Evolutionary conservation across 1,139 yeast species (phyloP).

Genomic region (Petasospora fabianii): DNA sequence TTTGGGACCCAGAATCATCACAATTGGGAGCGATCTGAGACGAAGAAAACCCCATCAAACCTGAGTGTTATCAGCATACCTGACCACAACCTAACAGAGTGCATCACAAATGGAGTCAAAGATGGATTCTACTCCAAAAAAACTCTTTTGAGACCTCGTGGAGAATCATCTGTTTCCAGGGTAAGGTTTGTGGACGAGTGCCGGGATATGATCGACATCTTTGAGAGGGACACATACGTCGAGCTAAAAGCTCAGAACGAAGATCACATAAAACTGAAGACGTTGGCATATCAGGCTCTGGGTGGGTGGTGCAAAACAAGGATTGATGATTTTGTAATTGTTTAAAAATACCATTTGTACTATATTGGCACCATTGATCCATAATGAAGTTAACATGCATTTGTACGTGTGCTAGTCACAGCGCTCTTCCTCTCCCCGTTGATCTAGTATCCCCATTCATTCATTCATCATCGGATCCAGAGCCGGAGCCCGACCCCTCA

Average conservation of each 20-base stretch:
- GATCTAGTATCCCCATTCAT: background rate
- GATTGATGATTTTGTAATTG: slow-evolving; percentile 21
- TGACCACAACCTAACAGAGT: slow-evolving; percentile 32
- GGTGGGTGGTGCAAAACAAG: slow-evolving; percentile 23
- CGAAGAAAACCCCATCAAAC: slow-evolving; percentile 31
- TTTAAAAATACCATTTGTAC: background rate
- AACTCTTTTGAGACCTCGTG: slow-evolving; percentile 42
- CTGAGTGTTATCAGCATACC: slow-evolving; percentile 36
- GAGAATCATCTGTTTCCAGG: slow-evolving; percentile 43
- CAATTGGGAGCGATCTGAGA: slow-evolving; percentile 28
- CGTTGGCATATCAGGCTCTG: slow-evolving; percentile 10
- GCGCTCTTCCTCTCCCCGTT: background rate
- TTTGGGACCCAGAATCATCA: slow-evolving; percentile 23
- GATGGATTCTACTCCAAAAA: slow-evolving; percentile 48
- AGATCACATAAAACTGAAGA: slow-evolving; percentile 19
- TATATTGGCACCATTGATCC: background rate
- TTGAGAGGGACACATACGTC: slow-evolving; percentile 24
- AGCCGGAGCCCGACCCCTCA: slow-evolving; percentile 23
- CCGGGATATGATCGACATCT: slow-evolving; percentile 13
- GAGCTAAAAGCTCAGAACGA: slow-evolving; percentile 25
- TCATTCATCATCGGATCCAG: slow-evolving; percentile 13
- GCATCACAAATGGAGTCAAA: slow-evolving; percentile 50
- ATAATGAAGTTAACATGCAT: slow-evolving; percentile 2
- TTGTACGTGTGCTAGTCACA: slow-evolving; percentile 1
- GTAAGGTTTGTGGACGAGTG: slow-evolving; percentile 27